Percentiles rank a stretch among this genome's conserved stretches.
Evolutionary conservation across 352 stramenopile species (phyloP).

Genomic region (Globisporangium perplexum): DNA sequence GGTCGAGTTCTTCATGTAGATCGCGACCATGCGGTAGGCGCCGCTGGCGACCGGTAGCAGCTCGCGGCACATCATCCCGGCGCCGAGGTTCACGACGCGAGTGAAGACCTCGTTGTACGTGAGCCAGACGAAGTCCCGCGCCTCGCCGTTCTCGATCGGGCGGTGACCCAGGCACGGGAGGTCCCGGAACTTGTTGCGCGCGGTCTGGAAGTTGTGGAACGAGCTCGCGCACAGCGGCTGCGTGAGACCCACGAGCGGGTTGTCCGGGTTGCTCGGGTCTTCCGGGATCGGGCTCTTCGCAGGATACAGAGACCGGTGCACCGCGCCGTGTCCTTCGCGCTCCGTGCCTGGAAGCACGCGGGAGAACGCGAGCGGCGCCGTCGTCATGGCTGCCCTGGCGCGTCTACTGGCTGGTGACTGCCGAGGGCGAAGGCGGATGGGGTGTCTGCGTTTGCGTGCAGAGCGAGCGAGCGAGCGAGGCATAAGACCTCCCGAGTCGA

Average conservation of each 20-base stretch:
- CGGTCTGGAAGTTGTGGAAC: constrained; percentile 43
- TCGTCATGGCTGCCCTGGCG: constrained; percentile 16
- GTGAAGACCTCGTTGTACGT: constrained; percentile 40
- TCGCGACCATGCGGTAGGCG: constrained; percentile 69
- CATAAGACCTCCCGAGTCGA: too few species aligned
- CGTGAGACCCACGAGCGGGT: constrained; percentile 38
- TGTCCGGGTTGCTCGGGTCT: constrained; percentile 23
- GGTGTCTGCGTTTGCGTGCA: too few species aligned
- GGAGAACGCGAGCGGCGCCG: constrained; percentile 36
- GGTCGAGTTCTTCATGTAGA: constrained; percentile 97
- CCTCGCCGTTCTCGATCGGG: constrained; percentile 24
- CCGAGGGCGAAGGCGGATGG: too few species aligned
- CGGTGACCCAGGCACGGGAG: constrained; percentile 37
- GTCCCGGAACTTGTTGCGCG: constrained; percentile 17
- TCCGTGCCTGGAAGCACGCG: constrained; percentile 39
- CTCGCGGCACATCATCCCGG: constrained; percentile 38
- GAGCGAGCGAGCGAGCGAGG: neutral
- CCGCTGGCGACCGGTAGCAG: constrained; percentile 33
- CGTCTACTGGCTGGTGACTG: too few species aligned
- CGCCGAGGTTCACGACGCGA: constrained; percentile 28
- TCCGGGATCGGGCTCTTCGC: constrained; percentile 23
- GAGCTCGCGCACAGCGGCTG: constrained; percentile 28
- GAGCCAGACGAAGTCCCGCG: constrained; percentile 39
- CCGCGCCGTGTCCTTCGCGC: constrained; percentile 26
- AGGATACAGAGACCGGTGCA: constrained; percentile 32